Percentiles rank a stretch among this genome's conserved stretches.
phyloP scores from a whole-genome alignment of 345 rosid species.

The Eucalyptus cloeziana region DNA sequence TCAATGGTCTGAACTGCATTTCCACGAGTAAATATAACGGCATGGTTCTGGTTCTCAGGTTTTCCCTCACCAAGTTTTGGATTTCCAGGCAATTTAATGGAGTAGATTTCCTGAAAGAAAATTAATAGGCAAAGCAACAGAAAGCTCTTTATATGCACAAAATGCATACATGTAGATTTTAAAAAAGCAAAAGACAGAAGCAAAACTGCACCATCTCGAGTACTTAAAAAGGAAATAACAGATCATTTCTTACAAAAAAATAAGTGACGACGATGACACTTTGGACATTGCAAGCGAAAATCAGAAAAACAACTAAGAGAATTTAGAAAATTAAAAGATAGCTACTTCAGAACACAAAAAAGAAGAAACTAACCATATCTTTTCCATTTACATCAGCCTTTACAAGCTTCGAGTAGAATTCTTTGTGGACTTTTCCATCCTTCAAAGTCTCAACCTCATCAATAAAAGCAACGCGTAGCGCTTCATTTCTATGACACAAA shows the following conservation, averaged over 20 bases:
- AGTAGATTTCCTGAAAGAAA: conserved; percentile 72
- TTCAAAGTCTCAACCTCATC: conserved; percentile 78
- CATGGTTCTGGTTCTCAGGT: conserved; percentile 99
- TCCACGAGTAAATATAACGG: conserved; percentile 93
- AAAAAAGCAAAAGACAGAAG: neutral
- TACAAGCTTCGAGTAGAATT: conserved; percentile 87
- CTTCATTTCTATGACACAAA: conserved; percentile 72
- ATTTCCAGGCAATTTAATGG: conserved; percentile 88
- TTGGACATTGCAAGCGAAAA: neutral
- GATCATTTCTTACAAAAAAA: neutral
- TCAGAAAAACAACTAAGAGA: neutral
- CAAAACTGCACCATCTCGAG: neutral
- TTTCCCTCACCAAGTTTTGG: conserved; percentile 98
- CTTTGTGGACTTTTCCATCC: conserved; percentile 63
- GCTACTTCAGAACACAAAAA: neutral
- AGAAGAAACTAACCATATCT: conserved; percentile 55
- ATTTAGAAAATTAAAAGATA: neutral
- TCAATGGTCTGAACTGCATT: conserved; percentile 95
- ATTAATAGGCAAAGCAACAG: neutral
- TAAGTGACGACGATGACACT: neutral
- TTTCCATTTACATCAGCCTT: conserved; percentile 94
- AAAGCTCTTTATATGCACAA: neutral
- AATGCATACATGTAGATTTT: neutral
- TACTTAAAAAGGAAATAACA: neutral
- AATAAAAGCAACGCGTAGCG: conserved; percentile 93